These are phyloP conservation scores for Spizellomyces punctatus DNA, from an alignment of 192 early-diverging fungal species.

Conservation along the genomic window DNA sequence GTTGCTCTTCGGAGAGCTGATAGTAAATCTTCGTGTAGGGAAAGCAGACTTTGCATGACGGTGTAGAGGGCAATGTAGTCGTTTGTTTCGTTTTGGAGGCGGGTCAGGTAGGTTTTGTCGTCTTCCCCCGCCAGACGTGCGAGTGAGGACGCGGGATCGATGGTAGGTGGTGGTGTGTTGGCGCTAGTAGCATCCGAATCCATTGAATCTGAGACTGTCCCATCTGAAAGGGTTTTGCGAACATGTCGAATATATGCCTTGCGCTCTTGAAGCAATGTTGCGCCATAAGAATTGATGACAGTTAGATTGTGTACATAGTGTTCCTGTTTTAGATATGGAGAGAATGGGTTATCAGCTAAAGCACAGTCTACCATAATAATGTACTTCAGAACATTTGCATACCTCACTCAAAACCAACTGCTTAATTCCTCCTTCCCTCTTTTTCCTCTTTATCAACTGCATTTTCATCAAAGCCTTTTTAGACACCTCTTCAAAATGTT, in stretches of 20 bases:
- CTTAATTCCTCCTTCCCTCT: too few relatives aligned
- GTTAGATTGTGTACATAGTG: conserved; percentile 27
- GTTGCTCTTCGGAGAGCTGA: not conserved
- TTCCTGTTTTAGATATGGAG: conserved; percentile 35
- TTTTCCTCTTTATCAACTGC: too few relatives aligned
- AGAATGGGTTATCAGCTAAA: too few relatives aligned
- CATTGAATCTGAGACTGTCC: not conserved
- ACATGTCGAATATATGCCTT: conserved; percentile 7
- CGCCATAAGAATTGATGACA: conserved; percentile 25
- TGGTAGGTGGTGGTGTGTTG: conserved; percentile 16
- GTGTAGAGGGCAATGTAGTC: not conserved
- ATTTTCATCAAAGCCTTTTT: too few relatives aligned
- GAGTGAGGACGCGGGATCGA: conserved; percentile 16
- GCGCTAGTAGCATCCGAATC: conserved; percentile 18
- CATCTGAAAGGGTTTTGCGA: conserved; percentile 21
- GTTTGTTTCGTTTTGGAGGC: conserved; percentile 2
- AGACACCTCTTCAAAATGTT: too few relatives aligned
- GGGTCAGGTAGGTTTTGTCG: conserved; percentile 15
- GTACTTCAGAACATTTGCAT: too few relatives aligned
- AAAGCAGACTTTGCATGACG: not conserved
- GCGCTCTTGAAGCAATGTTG: conserved; percentile 26
- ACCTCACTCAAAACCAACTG: too few relatives aligned
- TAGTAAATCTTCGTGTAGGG: not conserved
- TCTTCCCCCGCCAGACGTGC: conserved; percentile 1
- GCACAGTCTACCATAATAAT: too few relatives aligned